phyloP scores from a whole-genome alignment of 192 early-diverging fungal species.

The Lunasporangiospora selenospora region DNA sequence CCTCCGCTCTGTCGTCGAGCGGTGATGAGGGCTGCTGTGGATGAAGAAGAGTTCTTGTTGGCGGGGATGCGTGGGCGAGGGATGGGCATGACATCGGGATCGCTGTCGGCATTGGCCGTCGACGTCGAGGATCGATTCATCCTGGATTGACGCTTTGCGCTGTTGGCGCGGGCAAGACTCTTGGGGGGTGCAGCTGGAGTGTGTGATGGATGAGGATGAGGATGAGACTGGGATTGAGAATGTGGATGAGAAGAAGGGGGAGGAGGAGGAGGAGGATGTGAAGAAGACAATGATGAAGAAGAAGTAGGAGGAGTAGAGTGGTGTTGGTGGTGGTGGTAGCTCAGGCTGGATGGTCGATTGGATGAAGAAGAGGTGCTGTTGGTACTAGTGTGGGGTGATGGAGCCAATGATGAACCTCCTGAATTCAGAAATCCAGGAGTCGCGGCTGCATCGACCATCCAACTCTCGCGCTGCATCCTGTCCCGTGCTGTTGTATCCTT shows the following conservation, averaged over 20 bases:
- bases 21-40: slow-evolving; percentile 30
- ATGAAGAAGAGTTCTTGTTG: background rate
- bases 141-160: slow-evolving; percentile 28
- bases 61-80: slow-evolving; percentile 27
- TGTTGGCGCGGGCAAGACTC: slow-evolving; percentile 35
- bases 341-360: slow-evolving; percentile 3
- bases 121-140: slow-evolving; percentile 10
- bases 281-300: no score
- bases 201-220: slow-evolving; percentile 13
- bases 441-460: slow-evolving; percentile 49
- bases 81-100: no score
- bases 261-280: no score
- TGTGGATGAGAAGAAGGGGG: no score
- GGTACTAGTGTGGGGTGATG: no score
- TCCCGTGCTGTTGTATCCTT: slow-evolving; percentile 41
- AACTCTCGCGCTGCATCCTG: slow-evolving; percentile 31
- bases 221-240: no score
- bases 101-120: slow-evolving; percentile 10
- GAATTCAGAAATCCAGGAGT: slow-evolving; percentile 19
- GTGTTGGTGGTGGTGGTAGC: background rate
- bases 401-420: background rate
- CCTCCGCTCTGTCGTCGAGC: slow-evolving; percentile 42
- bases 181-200: slow-evolving; percentile 36
- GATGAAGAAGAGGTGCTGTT: no score
- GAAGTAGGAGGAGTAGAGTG: background rate